Evolutionary conservation across 2,329 filamentous ascomycete genomes (phyloP).

Genomic region (Leptoxyphium fumago): DNA sequence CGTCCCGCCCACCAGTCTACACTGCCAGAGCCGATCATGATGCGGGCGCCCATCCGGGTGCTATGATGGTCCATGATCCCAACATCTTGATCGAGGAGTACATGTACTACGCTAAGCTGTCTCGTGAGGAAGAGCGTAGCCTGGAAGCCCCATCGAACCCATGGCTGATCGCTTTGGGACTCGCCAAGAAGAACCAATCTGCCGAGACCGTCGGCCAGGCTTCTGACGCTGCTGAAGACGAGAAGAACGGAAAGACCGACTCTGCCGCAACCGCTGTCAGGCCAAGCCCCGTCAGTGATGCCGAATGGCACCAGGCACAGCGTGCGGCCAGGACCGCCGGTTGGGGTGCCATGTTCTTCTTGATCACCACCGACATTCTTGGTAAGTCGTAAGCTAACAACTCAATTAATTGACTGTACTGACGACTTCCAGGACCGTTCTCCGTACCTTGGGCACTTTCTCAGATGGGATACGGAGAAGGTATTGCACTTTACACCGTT

Average conservation of each 20-base stretch:
- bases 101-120: not conserved
- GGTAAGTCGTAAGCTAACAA: conserved; percentile 21
- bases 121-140: not conserved
- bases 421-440: conserved; percentile 15
- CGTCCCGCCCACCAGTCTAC: not conserved
- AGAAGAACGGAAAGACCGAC: not conserved
- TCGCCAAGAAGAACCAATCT: not conserved
- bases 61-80: not conserved
- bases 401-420: conserved; percentile 1
- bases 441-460: conserved; percentile 20
- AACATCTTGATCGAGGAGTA: not conserved
- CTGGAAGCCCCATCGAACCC: not conserved
- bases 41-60: not conserved
- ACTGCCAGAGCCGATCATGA: not conserved
- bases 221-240: not conserved
- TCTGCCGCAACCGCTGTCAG: not conserved
- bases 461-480: conserved; percentile 20
- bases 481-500: conserved; percentile 23
- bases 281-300: conserved; percentile 6
- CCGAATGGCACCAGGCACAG: conserved; percentile 21
- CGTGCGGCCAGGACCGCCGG: conserved; percentile 22
- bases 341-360: conserved; percentile 27
- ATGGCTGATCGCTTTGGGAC: not conserved
- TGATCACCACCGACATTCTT: conserved; percentile 31
- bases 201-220: not conserved